Evolutionary conservation across 139 green algal genomes (phyloP).

Genomic region (Auxenochlorella pyrenoidosa): DNA sequence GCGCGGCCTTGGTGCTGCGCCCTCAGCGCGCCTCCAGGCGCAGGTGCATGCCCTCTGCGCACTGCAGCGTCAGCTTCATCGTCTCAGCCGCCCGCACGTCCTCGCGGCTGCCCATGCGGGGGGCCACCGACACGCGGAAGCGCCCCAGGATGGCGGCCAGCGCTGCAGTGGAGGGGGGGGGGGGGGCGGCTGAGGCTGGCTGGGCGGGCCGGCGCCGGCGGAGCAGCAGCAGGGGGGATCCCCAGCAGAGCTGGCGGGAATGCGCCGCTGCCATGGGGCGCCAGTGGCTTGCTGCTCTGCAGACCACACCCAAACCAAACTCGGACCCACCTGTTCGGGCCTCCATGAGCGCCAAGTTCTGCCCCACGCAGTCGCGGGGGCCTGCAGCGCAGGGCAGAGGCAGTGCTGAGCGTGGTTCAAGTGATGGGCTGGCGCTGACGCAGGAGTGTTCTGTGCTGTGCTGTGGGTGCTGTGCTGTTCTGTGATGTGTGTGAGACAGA

Average conservation of each 20-base stretch:
- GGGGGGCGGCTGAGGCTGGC: not conserved
- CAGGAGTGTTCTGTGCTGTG: too few species aligned
- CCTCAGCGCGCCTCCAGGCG: not conserved
- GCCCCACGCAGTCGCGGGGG: conserved; percentile 22
- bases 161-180: not conserved
- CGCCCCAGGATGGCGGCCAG: conserved; percentile 14
- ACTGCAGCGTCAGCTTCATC: conserved; percentile 35
- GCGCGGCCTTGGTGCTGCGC: too few species aligned
- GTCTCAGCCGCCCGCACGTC: not conserved
- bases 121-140: not conserved
- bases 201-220: not conserved
- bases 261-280: too few species aligned
- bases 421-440: too few species aligned
- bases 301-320: too few species aligned
- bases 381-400: not conserved
- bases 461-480: too few species aligned
- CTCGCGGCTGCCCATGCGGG: not conserved
- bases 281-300: too few species aligned
- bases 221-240: too few species aligned
- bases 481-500: too few species aligned
- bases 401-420: not conserved
- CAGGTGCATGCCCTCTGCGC: not conserved
- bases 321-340: not conserved
- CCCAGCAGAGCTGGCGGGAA: too few species aligned
- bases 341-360: conserved; percentile 27